Evolutionary conservation across 1,284 basidiomycete genomes (phyloP).

Genomic region (Kwoniella shivajii): DNA sequence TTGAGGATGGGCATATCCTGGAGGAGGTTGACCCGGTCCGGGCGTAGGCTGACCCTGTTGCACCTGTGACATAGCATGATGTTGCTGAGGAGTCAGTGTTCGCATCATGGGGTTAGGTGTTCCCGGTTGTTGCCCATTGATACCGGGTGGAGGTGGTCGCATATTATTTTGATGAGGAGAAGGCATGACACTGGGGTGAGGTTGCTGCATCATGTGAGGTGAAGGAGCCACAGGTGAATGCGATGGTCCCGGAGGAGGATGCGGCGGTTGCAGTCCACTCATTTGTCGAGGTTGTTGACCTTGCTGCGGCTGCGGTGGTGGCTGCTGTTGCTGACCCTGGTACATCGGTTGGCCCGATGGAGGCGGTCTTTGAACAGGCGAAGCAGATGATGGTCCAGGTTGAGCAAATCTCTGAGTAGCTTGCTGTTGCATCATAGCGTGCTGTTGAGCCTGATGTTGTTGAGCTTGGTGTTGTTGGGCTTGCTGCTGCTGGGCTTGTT

Average conservation of each 20-base stretch:
- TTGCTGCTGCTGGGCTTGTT: constrained; percentile 21
- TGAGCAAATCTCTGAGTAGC: constrained; percentile 23
- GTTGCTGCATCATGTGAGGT: constrained; percentile 34
- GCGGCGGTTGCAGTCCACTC: constrained; percentile 30
- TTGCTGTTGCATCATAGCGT: constrained; percentile 23
- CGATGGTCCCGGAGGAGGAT: constrained; percentile 22
- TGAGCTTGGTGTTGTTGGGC: constrained; percentile 8
- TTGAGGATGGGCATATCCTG: constrained; percentile 3
- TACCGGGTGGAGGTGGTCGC: constrained; percentile 37
- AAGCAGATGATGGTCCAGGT: constrained; percentile 24
- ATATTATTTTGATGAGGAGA: constrained; percentile 43
- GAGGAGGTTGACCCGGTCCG: neutral
- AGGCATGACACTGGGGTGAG: constrained; percentile 32
- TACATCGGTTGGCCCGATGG: constrained; percentile 32
- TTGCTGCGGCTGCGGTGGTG: constrained; percentile 6
- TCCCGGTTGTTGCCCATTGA: constrained; percentile 25
- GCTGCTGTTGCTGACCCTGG: constrained; percentile 9
- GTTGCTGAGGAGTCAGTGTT: constrained; percentile 38
- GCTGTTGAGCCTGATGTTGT: constrained; percentile 23
- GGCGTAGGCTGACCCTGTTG: constrained; percentile 7
- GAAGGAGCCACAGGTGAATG: constrained; percentile 39
- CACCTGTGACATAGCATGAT: constrained; percentile 31
- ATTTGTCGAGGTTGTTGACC: constrained; percentile 17
- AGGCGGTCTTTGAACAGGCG: constrained; percentile 32
- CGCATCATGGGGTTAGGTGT: constrained; percentile 40